Evolutionary conservation across 1,284 basidiomycete species (phyloP).

Genomic region (Boletus semigastroideus): DNA sequence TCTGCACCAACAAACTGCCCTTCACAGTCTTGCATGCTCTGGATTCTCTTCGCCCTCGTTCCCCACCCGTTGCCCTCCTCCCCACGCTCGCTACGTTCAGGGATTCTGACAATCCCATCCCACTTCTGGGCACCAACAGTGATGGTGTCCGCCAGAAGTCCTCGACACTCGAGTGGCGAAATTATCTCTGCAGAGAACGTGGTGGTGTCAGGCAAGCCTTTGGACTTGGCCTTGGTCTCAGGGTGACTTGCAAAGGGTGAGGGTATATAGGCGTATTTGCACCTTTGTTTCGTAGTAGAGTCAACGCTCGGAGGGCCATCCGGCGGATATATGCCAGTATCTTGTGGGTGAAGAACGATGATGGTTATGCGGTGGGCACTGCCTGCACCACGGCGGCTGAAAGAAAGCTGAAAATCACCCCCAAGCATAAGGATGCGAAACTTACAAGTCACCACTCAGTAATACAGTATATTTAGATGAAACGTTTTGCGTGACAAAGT

Average conservation of each 20-base stretch:
- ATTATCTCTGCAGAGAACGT: constrained; percentile 39
- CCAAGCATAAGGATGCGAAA: constrained; percentile 13
- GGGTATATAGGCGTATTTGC: constrained; percentile 12
- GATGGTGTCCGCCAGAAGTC: constrained; percentile 41
- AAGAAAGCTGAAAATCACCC: constrained; percentile 1
- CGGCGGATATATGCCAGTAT: constrained; percentile 39
- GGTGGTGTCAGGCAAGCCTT: constrained; percentile 12
- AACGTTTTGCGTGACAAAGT: constrained; percentile 45
- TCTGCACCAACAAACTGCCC: constrained; percentile 43
- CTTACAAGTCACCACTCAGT: constrained; percentile 54
- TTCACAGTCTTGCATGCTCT: constrained; percentile 29
- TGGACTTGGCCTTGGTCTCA: constrained; percentile 8
- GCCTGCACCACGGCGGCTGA: constrained; percentile 43
- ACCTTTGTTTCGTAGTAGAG: constrained; percentile 13
- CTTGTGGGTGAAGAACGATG: constrained; percentile 44
- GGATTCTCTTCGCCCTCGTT: constrained; percentile 26
- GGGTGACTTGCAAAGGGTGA: constrained; percentile 15
- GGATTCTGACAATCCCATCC: constrained; percentile 50
- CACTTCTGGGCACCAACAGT: constrained; percentile 38
- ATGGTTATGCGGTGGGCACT: constrained; percentile 40
- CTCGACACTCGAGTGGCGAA: constrained; percentile 40
- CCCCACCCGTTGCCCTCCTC: constrained; percentile 21
- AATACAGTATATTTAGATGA: constrained; percentile 45
- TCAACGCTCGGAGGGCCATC: constrained; percentile 16
- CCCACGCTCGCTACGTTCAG: constrained; percentile 23